Evolutionary conservation across 2,329 filamentous ascomycete species (phyloP), one percentile per base, ranked within the genome.

Genomic region (Ophiostoma himal-ulmi): DNA sequence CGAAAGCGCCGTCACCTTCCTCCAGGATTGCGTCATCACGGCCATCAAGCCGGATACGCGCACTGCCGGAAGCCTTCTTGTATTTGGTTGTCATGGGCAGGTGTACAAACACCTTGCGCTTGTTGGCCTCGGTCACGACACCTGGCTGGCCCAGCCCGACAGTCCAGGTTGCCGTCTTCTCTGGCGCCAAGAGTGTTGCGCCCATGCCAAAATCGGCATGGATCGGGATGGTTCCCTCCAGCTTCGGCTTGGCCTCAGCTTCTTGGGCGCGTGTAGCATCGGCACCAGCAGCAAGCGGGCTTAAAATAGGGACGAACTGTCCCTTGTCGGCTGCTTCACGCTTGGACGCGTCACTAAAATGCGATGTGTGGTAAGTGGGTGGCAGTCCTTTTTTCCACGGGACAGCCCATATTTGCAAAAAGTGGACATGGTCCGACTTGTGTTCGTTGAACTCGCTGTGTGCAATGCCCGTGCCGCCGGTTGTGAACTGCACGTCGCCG

Each of bases 401-500:
- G 68, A 92, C 82, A 0, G 89, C 92, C 93, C 92, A 96, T 75
- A 96, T 96, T 80, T 96, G 93, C 44, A 96, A 81, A 77, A 96
- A 96, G 77, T 96, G 92, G 14, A 92, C 90, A 34, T 90, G 87
- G 64, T 91, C 86, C 17, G 84, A 80, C 69, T 81, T 78, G 78
- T 92, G 88, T 80, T 95, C 89, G 79, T 94, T 95, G 80, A 90
- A 88, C 80, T 96, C 93, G 8, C 88, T 91, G 79, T 96, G 92
- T 1, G 92, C 87, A 75, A 96, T 87, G 75, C 88, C 88, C 5
- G 88, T 93, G 70, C 93, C 93, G n/a, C 91, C 93, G 17, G 90
- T 93, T 11, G 93, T 96, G 79, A 96, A 96, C 77, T 96, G 93
- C 64, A 96, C 91, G 78, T 96, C 92, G 14, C 92, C 92, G 52